Percentiles rank a stretch among this genome's conserved stretches.
These are phyloP conservation scores for Gillenia trifoliata DNA, from an alignment of 306 rosid species.

Conservation along the genomic window DNA sequence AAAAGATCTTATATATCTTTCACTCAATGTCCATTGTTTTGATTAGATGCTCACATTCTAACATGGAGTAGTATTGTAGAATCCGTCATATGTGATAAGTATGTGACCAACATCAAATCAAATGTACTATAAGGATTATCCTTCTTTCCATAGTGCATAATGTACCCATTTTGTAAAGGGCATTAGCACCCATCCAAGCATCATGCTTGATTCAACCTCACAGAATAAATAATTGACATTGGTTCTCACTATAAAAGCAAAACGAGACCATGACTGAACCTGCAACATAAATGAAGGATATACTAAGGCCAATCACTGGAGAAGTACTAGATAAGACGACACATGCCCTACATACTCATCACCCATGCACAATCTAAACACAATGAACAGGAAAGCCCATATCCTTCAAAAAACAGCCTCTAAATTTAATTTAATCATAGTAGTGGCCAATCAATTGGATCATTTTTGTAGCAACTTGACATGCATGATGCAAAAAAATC, in stretches of 20 bases:
- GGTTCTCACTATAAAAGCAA: conserved; percentile 33
- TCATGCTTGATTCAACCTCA: background rate
- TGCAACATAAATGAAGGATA: conserved; percentile 21
- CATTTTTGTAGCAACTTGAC: conserved; percentile 37
- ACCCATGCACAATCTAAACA: conserved; percentile 25
- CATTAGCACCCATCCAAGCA: background rate
- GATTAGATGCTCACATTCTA: background rate
- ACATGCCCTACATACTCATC: conserved; percentile 27
- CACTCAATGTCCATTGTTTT: too few species aligned
- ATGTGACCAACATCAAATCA: background rate
- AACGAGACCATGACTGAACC: conserved; percentile 36
- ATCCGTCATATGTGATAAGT: background rate
- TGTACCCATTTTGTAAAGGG: background rate
- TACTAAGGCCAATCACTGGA: conserved; percentile 29
- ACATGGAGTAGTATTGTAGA: background rate
- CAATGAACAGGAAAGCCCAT: conserved; percentile 35
- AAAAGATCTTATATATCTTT: background rate
- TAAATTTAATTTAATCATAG: background rate
- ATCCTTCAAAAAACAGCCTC: conserved; percentile 5
- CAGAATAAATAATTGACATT: conserved; percentile 22
- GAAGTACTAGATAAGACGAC: conserved; percentile 21
- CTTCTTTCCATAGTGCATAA: background rate
- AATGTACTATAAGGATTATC: background rate
- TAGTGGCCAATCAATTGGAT: conserved; percentile 31
- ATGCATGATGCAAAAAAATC: conserved; percentile 8